Base-by-base conservation (phyloP, 495 filamentous ascomycete species). In the Bathelium albidoporum region DNA sequence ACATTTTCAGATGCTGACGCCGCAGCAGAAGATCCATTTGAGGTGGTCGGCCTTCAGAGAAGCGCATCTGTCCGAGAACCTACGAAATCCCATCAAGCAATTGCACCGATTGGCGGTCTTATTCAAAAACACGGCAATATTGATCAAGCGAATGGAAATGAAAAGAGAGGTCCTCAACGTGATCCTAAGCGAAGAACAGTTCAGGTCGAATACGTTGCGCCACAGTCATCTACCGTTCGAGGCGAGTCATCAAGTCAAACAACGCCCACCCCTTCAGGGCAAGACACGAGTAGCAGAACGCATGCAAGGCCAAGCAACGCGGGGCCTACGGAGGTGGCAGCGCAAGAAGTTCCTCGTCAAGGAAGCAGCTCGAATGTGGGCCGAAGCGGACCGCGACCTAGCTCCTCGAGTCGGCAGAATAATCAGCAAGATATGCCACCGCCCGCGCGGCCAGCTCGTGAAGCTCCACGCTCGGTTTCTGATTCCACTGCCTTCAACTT, bases 121-220 rank as follows among this genome's bases (percentile, higher is more conserved):
- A 80, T 76, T 44, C 85, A 85, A 66, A 90, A 91, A 69, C 85
- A 89, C 66, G 88, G 88, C 59, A 87, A 87, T 68, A 78, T 90
- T 62, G 91, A 95, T 44, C 80, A 81, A 59, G 84, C 88, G 26
- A 81, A 86, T 14, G 78, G 82, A 62, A 72, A 81, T 24, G 79
- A 85, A 7, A 86, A 85, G 68, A 79, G 79, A 11, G 88, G 90
- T 74, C 76, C 81, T 1, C 71, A 79, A 2, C 84, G 88, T 24
- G 94, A 97, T 70, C 87, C 88, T 67, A 98, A 97, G 75, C 85
- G 94, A 41, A 83, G 91, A 61, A 99, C 94, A 0, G 91, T 99
- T 0, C 94, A 99, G 75, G 90, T 97, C 14, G 94, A 99, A 76
- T 99, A 99, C 78, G 95, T 99, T 59, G 88, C 90, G 44, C 95